Evolutionary conservation across 495 filamentous ascomycete species (phyloP), one percentile per base, ranked within the genome.

Genomic region (Aspergillus incahuasiensis): DNA sequence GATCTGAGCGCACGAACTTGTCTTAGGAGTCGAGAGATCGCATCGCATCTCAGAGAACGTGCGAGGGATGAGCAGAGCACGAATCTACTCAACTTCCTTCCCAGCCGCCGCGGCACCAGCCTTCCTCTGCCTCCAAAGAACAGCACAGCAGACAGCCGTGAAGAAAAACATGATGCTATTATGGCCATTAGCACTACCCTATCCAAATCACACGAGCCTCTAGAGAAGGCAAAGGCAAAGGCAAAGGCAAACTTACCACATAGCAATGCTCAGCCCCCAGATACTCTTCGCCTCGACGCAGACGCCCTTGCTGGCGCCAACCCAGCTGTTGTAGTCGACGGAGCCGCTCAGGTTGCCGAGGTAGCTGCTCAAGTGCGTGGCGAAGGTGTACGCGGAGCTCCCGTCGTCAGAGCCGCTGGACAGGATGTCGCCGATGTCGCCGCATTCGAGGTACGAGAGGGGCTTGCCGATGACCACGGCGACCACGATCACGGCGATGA

Each of bases 271-370:
- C 53, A 96, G 69, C 16, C 91, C 92, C 92, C 91, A 96, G 57
- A 92, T 84, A 11, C 87, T 82, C 77, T 96, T 96, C 70, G 87
- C 86, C 78, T 94, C 85, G 60, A 82, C 83, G 74, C 92, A 96
- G 55, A 89, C 87, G 15, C 79, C 68, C 73, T 84, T 85, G 50
- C 80, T 86, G 12, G 78, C 76, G 25, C 84, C 77, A 59, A 89
- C 79, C 84, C 84, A 87, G 57, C 77, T 66, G 58, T 59, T 61
- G 64, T 86, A 85, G 20, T 78, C 74, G 21, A 87, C 68, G 24
- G 52, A 62, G 9, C 76, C 74, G 12, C 65, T 73, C n/a, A 76
- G 58, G 39, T 67, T 61, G 1, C 68, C 60, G 20, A 80, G 47
- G 22, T 70, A 74, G 34, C 62, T 69, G 16, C 66, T 72, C 18